These are phyloP conservation scores for Rhodotorula sp. DNA, from an alignment of 1,284 basidiomycete species.

Conservation along the genomic window DNA sequence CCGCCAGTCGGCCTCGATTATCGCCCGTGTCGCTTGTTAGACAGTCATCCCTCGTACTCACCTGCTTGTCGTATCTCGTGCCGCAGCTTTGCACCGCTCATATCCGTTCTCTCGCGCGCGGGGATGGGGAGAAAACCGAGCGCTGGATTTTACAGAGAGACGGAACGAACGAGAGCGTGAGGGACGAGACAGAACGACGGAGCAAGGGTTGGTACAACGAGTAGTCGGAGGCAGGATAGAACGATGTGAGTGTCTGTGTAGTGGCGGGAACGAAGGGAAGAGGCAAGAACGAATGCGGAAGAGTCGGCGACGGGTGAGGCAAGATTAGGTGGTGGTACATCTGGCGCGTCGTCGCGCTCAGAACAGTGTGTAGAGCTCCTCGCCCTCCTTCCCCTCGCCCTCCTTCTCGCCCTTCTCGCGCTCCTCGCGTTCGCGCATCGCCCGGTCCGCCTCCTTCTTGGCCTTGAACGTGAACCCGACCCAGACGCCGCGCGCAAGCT, in stretches of 20 bases:
- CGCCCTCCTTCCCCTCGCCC: background rate
- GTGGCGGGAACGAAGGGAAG: background rate
- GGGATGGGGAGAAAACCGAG: background rate
- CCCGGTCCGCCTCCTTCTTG: slow-evolving; percentile 28
- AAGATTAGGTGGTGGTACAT: background rate
- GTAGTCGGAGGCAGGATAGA: too few relatives aligned
- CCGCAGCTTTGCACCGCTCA: background rate
- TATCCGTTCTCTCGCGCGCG: too few relatives aligned
- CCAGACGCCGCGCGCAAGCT: slow-evolving; percentile 77
- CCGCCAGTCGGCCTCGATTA: too few relatives aligned
- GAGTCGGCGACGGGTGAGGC: background rate
- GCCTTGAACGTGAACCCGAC: slow-evolving; percentile 88
- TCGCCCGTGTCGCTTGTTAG: too few relatives aligned
- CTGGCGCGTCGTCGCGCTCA: background rate
- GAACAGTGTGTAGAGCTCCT: slow-evolving; percentile 20
- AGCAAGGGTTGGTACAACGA: slow-evolving; percentile 3
- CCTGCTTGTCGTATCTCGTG: background rate
- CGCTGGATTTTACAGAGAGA: background rate
- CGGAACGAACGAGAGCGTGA: background rate
- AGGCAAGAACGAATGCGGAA: background rate
- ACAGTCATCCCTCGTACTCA: too few relatives aligned
- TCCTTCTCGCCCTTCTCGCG: background rate
- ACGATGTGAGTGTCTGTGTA: slow-evolving; percentile 1
- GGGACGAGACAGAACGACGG: background rate
- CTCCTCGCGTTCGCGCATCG: slow-evolving; percentile 13